Conservation (phyloP, 164 flowering plant species). For the Piper longum region DNA sequence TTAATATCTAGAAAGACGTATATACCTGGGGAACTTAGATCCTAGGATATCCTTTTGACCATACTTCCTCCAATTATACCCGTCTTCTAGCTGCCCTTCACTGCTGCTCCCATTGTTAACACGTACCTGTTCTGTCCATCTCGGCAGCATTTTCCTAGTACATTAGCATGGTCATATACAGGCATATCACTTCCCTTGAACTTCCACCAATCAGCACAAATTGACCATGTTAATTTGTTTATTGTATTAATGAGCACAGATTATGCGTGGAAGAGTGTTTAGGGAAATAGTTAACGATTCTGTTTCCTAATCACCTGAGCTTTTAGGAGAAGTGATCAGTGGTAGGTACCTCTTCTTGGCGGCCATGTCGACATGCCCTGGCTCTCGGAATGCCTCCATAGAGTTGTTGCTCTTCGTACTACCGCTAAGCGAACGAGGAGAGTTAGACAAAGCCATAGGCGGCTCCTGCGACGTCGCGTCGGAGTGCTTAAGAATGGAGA, state of each 20-base stretch:
- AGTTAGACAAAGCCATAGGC: constrained; percentile 17
- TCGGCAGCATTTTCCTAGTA: constrained; percentile 28
- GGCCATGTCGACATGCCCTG: constrained; percentile 14
- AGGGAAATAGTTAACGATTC: too few species aligned
- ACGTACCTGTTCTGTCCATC: constrained; percentile 32
- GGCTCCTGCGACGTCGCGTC: neutral
- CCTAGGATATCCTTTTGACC: constrained; percentile 95
- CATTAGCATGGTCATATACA: neutral
- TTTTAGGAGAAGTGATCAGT: neutral
- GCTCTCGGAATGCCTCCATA: neutral
- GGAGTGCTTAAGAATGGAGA: constrained; percentile 20
- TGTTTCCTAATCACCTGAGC: too few species aligned
- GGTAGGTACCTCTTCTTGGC: constrained; percentile 31
- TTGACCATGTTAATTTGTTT: too few species aligned
- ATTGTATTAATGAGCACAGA: too few species aligned
- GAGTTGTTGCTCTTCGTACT: constrained; percentile 51
- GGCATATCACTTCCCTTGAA: too few species aligned
- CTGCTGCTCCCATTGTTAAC: constrained; percentile 10
- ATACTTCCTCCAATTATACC: constrained; percentile 90
- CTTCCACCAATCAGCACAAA: too few species aligned
- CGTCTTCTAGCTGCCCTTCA: constrained; percentile 73
- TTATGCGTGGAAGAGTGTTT: too few species aligned
- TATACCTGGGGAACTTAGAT: constrained; percentile 73
- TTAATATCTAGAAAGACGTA: too few species aligned
- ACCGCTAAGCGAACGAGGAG: constrained; percentile 42